phyloP scores from a whole-genome alignment of 345 rosid genomes.

The Moricandia arvensis region DNA sequence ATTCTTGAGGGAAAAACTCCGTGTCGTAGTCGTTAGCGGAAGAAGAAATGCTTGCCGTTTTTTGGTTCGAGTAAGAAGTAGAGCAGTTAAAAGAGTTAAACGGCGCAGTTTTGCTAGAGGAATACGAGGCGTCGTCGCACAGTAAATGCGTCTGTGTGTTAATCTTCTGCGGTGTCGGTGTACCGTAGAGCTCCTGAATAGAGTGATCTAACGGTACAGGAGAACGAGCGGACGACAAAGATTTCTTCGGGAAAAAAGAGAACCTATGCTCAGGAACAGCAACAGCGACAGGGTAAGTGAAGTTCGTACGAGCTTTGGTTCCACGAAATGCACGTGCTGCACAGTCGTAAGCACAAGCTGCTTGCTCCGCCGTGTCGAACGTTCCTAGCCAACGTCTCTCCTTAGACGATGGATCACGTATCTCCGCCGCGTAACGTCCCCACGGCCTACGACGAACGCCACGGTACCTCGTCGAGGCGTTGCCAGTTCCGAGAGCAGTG shows the following conservation, averaged over 20 bases:
- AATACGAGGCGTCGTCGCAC: slow-evolving; percentile 50
- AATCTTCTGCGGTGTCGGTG: slow-evolving; percentile 25
- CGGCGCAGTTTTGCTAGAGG: slow-evolving; percentile 8
- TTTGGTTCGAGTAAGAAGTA: background rate
- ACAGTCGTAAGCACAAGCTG: slow-evolving; percentile 89
- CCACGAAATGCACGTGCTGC: slow-evolving; percentile 96
- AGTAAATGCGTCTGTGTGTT: slow-evolving; percentile 46
- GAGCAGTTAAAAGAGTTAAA: slow-evolving; percentile 12
- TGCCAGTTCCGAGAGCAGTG: slow-evolving; percentile 35
- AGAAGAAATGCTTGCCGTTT: slow-evolving; percentile 13
- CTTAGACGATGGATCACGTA: slow-evolving; percentile 83
- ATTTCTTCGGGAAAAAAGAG: slow-evolving; percentile 34
- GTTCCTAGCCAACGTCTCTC: slow-evolving; percentile 97
- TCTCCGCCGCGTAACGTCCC: slow-evolving; percentile 99
- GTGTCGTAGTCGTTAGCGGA: slow-evolving; percentile 4
- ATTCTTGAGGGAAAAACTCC: slow-evolving; percentile 53
- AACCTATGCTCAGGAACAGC: slow-evolving; percentile 36
- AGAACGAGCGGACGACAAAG: slow-evolving; percentile 22
- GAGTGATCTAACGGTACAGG: slow-evolving; percentile 24
- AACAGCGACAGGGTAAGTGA: slow-evolving; percentile 51
- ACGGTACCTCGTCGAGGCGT: slow-evolving; percentile 66
- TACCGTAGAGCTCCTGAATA: slow-evolving; percentile 15
- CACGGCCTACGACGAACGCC: slow-evolving; percentile 95
- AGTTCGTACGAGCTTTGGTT: slow-evolving; percentile 85
- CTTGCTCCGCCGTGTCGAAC: slow-evolving; percentile 98